Evolutionary conservation across 495 filamentous ascomycete species (phyloP).

Genomic region (Podospora comata): DNA sequence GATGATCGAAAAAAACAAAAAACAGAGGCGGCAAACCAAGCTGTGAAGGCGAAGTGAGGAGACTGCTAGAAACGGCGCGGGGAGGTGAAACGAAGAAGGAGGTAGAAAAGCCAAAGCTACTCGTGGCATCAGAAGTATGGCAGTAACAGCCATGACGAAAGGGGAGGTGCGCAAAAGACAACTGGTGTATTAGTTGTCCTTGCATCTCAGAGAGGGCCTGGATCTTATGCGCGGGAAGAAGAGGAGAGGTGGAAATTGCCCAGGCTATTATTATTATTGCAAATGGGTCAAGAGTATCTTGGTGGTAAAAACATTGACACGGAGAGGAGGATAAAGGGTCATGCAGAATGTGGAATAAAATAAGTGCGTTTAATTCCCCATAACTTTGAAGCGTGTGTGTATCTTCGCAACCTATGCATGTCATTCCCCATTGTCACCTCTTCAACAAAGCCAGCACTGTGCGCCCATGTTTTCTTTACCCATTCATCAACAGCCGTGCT

Average conservation of each 20-base stretch:
- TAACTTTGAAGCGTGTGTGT: no score
- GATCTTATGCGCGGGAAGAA: neutral
- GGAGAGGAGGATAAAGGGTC: neutral
- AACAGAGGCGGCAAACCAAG: conserved; percentile 45
- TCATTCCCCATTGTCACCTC: no score
- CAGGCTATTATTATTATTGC: neutral
- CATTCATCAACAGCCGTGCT: neutral
- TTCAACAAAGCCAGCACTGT: no score
- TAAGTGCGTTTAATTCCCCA: no score
- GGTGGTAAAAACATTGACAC: neutral
- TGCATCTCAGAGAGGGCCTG: neutral
- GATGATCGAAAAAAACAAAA: neutral
- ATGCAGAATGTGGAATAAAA: neutral
- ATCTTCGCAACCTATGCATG: no score
- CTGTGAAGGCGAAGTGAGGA: conserved; percentile 41
- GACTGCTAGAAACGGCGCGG: neutral
- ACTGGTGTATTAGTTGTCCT: neutral
- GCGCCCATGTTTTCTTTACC: no score
- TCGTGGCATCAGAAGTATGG: no score
- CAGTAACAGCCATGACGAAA: neutral
- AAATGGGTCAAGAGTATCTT: neutral
- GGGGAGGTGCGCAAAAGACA: no score
- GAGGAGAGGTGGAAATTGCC: neutral
- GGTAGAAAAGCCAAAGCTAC: neutral
- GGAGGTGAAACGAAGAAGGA: neutral